These are phyloP conservation scores for Paramecium primaurelia DNA, from an alignment of 73 alveolate species.

Conservation along the genomic window DNA sequence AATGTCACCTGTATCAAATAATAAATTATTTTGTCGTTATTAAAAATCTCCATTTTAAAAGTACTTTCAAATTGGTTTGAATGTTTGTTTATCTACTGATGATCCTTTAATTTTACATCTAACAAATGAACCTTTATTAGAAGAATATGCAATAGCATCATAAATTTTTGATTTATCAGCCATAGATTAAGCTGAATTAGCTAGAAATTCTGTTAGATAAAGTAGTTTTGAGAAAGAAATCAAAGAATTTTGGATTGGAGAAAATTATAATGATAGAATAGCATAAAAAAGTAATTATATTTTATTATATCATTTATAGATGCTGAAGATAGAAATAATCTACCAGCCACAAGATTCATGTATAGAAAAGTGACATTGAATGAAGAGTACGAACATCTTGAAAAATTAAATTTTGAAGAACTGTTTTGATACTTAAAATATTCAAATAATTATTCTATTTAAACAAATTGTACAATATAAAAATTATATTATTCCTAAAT, in stretches of 20 bases:
- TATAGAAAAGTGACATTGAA: slow-evolving; percentile 39
- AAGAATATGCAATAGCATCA: slow-evolving; percentile 69
- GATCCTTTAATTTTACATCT: slow-evolving; percentile 81
- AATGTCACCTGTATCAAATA: slow-evolving; percentile 83
- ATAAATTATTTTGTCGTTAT: slow-evolving; percentile 63
- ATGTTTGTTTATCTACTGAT: slow-evolving; percentile 79
- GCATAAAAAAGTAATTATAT: neutral
- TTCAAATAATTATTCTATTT: neutral
- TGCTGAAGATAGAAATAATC: slow-evolving; percentile 16
- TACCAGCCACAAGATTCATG: slow-evolving; percentile 13
- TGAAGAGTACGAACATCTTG: slow-evolving; percentile 40
- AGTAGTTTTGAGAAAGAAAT: slow-evolving; percentile 70
- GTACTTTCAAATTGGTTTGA: slow-evolving; percentile 70
- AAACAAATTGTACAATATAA: neutral
- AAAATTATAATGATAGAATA: slow-evolving; percentile 42
- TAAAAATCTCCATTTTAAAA: slow-evolving; percentile 58
- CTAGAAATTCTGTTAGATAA: slow-evolving; percentile 76
- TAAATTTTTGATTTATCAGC: slow-evolving; percentile 74
- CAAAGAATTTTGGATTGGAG: slow-evolving; percentile 67
- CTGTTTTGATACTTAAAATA: neutral
- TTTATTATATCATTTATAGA: neutral
- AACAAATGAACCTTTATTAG: slow-evolving; percentile 76
- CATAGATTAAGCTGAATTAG: slow-evolving; percentile 77
- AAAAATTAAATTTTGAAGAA: neutral
- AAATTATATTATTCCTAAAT: neutral